Conservation (phyloP, 192 early-diverging fungal genomes). For the Glomus cerebriforme region DNA sequence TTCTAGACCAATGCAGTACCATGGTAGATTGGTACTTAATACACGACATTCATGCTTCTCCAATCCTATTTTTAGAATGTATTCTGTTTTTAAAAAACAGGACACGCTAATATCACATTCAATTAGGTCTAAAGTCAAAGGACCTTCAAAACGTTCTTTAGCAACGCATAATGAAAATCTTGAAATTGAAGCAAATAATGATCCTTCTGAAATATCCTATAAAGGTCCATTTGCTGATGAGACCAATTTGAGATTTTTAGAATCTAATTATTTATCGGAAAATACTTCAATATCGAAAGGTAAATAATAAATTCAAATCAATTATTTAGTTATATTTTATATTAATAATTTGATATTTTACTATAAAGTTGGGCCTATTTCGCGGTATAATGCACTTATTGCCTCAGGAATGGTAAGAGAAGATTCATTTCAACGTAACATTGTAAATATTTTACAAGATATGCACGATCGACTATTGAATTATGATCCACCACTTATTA, state of each 20-base stretch:
- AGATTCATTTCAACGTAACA: constrained; percentile 70
- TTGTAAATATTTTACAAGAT: constrained; percentile 65
- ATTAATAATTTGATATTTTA: not conserved
- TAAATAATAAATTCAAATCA: not conserved
- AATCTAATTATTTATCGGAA: not conserved
- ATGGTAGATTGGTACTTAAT: not conserved
- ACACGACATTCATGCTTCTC: not conserved
- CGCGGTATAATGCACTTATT: constrained; percentile 51
- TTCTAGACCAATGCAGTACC: not conserved
- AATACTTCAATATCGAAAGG: not conserved
- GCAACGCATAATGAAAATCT: not conserved
- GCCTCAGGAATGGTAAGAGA: constrained; percentile 53
- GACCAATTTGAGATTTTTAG: not conserved
- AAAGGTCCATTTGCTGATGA: not conserved
- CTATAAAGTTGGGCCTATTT: constrained; percentile 42
- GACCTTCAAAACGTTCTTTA: not conserved
- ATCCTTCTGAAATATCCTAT: no score
- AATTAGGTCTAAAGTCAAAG: not conserved
- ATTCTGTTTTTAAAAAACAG: not conserved
- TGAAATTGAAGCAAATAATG: no score
- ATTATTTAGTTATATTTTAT: not conserved
- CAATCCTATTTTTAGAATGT: not conserved
- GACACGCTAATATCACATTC: not conserved
- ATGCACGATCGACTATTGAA: constrained; percentile 62
- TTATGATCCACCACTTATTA: constrained; percentile 54